Evolutionary conservation across 371 early-diverging fungal species (phyloP), one percentile per base, ranked within the genome.

Genomic region (Mucor velutinosus): DNA sequence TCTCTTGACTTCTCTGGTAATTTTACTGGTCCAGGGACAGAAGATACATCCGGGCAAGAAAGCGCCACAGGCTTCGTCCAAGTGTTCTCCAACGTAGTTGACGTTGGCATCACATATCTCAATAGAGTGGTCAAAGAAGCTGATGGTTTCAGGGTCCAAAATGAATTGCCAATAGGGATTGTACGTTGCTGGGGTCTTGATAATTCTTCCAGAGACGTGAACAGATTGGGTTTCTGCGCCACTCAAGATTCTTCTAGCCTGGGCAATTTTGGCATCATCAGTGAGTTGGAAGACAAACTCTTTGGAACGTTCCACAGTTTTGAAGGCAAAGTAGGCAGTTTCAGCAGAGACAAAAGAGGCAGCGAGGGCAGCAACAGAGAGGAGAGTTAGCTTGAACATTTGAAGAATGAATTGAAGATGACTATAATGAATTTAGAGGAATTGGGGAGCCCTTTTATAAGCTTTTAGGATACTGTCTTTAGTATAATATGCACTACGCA

Each of bases 61-160:
- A 21, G 61, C 61, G 2, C 61, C 61, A 17, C 61, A 43, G 19
- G 17, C 61, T 45, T 61, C 61, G 21, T 61, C 61, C 7, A 61
- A 19, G 32, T 61, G 2, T 0, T 61, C 61, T n/a, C 47, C 41
- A 5, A 30, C 30, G 17, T 61, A 61, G 0, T 10, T 1, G 7
- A 47, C 0, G 14, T 0, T 7, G 30, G 61, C 61, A 30, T 61
- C 61, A 17, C 61, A 61, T 7, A 61, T 49, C 14, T 61, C 61
- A 32, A 61, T 61, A 11, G 61, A 49, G 2, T 32, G 19, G 10
- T 7, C 0, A 32, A 61, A 61, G 12, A 61, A 61, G 3, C 2
- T 30, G 11, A 61, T 14, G 17, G 47, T 61, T 30, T 14, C 21
- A 47, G 61, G 61, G 1, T 47, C 32, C 15, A 61, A 10, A 3